A percentile compares a stretch with the other conserved stretches of the same genome.
Conservation (phyloP, 1,139 yeast genomes). For the Geotrichum reessii region DNA sequence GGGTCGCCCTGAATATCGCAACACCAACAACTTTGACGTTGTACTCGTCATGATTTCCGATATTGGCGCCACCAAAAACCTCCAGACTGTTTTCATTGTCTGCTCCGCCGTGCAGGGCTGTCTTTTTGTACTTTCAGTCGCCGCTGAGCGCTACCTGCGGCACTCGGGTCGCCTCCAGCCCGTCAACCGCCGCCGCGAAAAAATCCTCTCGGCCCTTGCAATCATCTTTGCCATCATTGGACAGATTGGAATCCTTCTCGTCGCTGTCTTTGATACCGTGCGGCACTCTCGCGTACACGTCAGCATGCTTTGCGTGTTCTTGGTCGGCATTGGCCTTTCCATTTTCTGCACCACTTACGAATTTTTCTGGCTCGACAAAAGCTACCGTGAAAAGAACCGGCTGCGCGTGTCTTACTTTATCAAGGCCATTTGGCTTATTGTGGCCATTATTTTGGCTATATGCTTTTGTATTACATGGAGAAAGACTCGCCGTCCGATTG, state of each 20-base stretch:
- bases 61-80: slow-evolving; percentile 70
- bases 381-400: slow-evolving; percentile 39
- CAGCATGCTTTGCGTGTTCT: slow-evolving; percentile 67
- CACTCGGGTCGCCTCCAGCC: slow-evolving; percentile 51
- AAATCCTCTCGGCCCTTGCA: slow-evolving; percentile 46
- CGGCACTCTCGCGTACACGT: slow-evolving; percentile 56
- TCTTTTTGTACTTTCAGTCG: slow-evolving; percentile 61
- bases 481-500: slow-evolving; percentile 42
- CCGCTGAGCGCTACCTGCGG: slow-evolving; percentile 54
- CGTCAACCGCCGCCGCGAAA: slow-evolving; percentile 46
- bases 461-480: slow-evolving; percentile 53
- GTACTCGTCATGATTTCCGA: slow-evolving; percentile 56
- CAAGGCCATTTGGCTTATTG: slow-evolving; percentile 59
- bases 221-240: slow-evolving; percentile 56
- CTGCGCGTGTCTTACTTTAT: slow-evolving; percentile 41
- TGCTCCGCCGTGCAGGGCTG: slow-evolving; percentile 76
- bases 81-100: slow-evolving; percentile 78
- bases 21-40: slow-evolving; percentile 8
- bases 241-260: slow-evolving; percentile 71
- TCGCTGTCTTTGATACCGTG: slow-evolving; percentile 67
- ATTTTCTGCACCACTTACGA: slow-evolving; percentile 56
- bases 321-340: slow-evolving; percentile 63
- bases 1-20: slow-evolving; percentile 40
- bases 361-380: slow-evolving; percentile 56
- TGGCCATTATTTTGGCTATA: slow-evolving; percentile 68